A percentile compares a stretch with the other conserved stretches of the same genome.
Evolutionary conservation across 179 eudicot genomes (phyloP).

Genomic region (Camellia oleifera): DNA sequence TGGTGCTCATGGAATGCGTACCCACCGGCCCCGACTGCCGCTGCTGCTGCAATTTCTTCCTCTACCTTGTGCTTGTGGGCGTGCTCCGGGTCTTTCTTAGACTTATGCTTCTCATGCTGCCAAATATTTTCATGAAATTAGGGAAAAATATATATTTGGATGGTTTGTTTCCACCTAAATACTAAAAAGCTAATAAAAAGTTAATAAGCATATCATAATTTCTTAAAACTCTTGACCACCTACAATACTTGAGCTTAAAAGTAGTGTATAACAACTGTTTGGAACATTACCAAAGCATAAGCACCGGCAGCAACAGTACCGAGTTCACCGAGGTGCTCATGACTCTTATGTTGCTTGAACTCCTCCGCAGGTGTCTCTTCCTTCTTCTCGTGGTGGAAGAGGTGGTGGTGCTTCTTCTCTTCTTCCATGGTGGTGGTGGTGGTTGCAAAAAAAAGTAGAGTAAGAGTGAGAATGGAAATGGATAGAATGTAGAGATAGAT

Average conservation of each 20-base stretch:
- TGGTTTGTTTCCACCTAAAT: too few species aligned
- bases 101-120: slow-evolving; percentile 47
- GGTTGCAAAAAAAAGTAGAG: too few species aligned
- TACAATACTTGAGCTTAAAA: too few species aligned
- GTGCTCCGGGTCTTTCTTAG: slow-evolving; percentile 40
- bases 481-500: too few species aligned
- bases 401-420: slow-evolving; percentile 33
- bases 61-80: slow-evolving; percentile 37
- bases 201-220: too few species aligned
- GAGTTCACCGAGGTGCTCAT: slow-evolving; percentile 31
- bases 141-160: too few species aligned
- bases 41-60: slow-evolving; percentile 37
- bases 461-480: too few species aligned
- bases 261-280: too few species aligned
- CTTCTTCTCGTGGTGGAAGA: slow-evolving; percentile 25
- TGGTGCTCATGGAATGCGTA: slow-evolving; percentile 41
- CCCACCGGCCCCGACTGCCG: slow-evolving; percentile 34
- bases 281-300: slow-evolving; percentile 27
- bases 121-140: neutral
- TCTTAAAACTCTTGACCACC: too few species aligned
- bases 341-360: slow-evolving; percentile 26
- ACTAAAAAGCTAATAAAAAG: too few species aligned
- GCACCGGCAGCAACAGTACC: slow-evolving; percentile 34
- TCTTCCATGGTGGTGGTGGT: slow-evolving; percentile 21
- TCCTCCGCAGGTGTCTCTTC: slow-evolving; percentile 28